A percentile compares a stretch with the other conserved stretches of the same genome.
phyloP scores from a whole-genome alignment of 2,329 filamentous ascomycete genomes.

The Orbilia blumenaviensis region DNA sequence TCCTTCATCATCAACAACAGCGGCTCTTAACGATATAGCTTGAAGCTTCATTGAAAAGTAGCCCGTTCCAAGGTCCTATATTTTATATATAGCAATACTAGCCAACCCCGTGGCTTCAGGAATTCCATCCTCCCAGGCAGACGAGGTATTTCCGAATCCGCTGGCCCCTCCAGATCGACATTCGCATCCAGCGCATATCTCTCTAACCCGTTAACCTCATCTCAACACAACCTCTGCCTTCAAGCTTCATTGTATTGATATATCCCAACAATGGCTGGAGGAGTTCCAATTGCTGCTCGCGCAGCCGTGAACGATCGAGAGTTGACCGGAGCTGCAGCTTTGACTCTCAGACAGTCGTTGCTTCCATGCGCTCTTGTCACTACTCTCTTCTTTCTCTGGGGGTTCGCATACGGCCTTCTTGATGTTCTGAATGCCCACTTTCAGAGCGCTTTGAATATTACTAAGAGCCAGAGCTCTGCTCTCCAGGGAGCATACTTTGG shows the following conservation, averaged over 20 bases:
- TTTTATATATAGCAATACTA: constrained; percentile 3
- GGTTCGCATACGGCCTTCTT: constrained; percentile 65
- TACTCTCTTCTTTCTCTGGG: constrained; percentile 72
- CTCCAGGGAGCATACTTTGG: constrained; percentile 74
- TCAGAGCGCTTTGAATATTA: constrained; percentile 68
- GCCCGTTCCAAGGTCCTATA: neutral
- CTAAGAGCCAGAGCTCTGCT: constrained; percentile 69
- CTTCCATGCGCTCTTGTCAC: constrained; percentile 74
- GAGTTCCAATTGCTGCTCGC: constrained; percentile 42
- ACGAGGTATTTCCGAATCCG: constrained; percentile 20
- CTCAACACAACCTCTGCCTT: constrained; percentile 1
- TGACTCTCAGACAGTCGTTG: constrained; percentile 74
- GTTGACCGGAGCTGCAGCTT: constrained; percentile 68
- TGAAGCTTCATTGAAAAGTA: neutral
- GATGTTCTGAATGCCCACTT: constrained; percentile 68
- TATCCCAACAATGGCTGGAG: constrained; percentile 44
- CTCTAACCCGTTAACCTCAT: constrained; percentile 1
- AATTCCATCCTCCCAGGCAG: constrained; percentile 2
- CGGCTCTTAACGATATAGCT: neutral
- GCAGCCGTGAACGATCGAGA: constrained; percentile 55
- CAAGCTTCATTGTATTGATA: too few species aligned
- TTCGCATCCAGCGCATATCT: constrained; percentile 11
- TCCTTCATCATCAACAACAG: constrained; percentile 29
- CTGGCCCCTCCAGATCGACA: constrained; percentile 8
- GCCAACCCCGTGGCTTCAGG: neutral